phyloP scores from a whole-genome alignment of 177 flowering plant genomes.

The Telopea speciosissima region DNA sequence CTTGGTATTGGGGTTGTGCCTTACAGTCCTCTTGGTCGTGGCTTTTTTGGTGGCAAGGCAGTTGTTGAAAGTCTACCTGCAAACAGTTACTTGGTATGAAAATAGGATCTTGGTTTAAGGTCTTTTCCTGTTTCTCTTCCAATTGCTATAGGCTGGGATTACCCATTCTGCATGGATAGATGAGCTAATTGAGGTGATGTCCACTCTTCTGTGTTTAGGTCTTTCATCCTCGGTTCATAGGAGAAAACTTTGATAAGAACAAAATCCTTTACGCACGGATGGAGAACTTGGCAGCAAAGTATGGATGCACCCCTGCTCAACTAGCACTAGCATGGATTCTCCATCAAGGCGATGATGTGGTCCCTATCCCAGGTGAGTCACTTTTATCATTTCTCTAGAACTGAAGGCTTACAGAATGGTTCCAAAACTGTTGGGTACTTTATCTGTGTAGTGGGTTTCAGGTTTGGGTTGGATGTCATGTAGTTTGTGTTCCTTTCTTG shows the following conservation, averaged over 20 bases:
- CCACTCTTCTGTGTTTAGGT: constrained; percentile 13
- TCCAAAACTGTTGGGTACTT: no score
- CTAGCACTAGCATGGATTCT: constrained; percentile 60
- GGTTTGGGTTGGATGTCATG: no score
- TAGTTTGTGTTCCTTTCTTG: no score
- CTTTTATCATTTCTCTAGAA: background rate
- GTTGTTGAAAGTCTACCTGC: constrained; percentile 10
- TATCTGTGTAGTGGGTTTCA: no score
- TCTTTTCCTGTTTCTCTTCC: background rate
- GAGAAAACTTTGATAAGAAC: constrained; percentile 45
- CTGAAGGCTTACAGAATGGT: no score
- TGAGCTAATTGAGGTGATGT: background rate
- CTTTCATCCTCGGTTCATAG: constrained; percentile 38
- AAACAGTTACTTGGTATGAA: constrained; percentile 10
- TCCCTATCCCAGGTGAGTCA: constrained; percentile 54
- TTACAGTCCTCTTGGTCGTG: constrained; percentile 44
- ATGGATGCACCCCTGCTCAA: constrained; percentile 44
- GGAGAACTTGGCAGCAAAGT: constrained; percentile 35
- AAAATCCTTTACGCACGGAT: constrained; percentile 30
- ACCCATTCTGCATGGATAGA: background rate
- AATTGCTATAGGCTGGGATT: background rate
- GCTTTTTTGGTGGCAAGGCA: constrained; percentile 21
- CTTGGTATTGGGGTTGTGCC: constrained; percentile 53
- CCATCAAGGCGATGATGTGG: constrained; percentile 50
- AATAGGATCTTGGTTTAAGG: constrained; percentile 11